phyloP scores from a whole-genome alignment of 768 basidiomycete species.

The Suillus plorans region DNA sequence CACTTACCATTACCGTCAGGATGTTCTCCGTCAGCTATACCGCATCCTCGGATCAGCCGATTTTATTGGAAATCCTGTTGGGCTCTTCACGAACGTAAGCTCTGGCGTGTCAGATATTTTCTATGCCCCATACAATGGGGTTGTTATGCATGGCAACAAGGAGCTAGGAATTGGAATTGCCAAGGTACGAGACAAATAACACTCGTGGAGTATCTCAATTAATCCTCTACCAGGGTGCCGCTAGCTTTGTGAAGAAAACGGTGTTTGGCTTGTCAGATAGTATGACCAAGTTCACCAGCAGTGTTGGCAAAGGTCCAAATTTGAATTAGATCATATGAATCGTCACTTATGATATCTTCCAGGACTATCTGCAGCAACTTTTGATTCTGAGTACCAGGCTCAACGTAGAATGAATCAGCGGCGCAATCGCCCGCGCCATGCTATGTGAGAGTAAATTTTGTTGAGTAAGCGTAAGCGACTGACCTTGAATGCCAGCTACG shows the following conservation, averaged over 20 bases:
- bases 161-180: conserved; percentile 94
- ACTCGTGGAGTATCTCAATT: conserved; percentile 5
- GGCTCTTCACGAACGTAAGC: conserved; percentile 96
- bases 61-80: conserved; percentile 94
- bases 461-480: not conserved
- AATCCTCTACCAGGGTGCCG: conserved; percentile 70
- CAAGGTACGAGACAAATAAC: conserved; percentile 50
- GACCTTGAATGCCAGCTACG: conserved; percentile 57
- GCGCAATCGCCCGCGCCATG: conserved; percentile 94
- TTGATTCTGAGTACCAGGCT: conserved; percentile 94
- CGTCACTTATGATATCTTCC: conserved; percentile 3
- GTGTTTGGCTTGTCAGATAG: conserved; percentile 96
- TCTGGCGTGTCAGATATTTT: conserved; percentile 98
- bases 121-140: conserved; percentile 96
- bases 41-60: conserved; percentile 98
- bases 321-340: not conserved
- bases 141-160: conserved; percentile 93
- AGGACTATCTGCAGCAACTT: conserved; percentile 95
- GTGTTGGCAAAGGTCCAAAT: conserved; percentile 84
- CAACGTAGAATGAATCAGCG: conserved; percentile 84
- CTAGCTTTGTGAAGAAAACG: conserved; percentile 98
- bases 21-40: conserved; percentile 91
- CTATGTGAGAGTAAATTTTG: conserved; percentile 56
- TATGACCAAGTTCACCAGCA: conserved; percentile 97
- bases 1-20: conserved; percentile 89